Evolutionary conservation across 768 basidiomycete genomes (phyloP).

Genomic region (Suillus occidentalis): DNA sequence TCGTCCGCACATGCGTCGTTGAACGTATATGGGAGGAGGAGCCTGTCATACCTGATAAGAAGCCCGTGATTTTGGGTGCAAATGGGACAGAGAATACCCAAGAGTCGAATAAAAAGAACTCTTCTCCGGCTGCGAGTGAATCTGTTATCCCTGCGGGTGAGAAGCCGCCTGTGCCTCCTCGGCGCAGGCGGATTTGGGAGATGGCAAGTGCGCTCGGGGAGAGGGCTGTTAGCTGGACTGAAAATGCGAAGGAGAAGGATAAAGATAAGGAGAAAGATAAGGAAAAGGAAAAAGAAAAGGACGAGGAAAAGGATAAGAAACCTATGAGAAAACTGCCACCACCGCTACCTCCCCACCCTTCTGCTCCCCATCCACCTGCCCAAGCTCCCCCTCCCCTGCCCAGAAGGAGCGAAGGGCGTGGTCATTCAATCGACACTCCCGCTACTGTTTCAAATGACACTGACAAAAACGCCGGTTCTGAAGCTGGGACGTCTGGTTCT

Average conservation of each 20-base stretch:
- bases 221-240: constrained; percentile 56
- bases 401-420: constrained; percentile 44
- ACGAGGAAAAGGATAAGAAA: constrained; percentile 23
- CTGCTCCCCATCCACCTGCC: constrained; percentile 21
- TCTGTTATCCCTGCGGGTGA: constrained; percentile 18
- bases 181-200: constrained; percentile 65
- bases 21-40: constrained; percentile 92
- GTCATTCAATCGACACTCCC: constrained; percentile 14
- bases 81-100: constrained; percentile 8
- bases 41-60: constrained; percentile 34
- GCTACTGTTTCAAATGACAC: constrained; percentile 12
- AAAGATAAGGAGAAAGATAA: neutral
- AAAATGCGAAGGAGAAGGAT: constrained; percentile 31
- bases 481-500: constrained; percentile 9
- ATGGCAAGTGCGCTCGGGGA: constrained; percentile 64
- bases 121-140: neutral
- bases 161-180: constrained; percentile 64
- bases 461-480: constrained; percentile 7
- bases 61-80: constrained; percentile 16
- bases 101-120: neutral
- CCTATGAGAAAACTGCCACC: constrained; percentile 16
- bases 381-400: constrained; percentile 50
- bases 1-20: constrained; percentile 76
- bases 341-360: constrained; percentile 27
- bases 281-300: constrained; percentile 30